Evolutionary conservation across 2,329 filamentous ascomycete species (phyloP), one percentile per base, ranked within the genome.

Genomic region (Colletotrichum sp.): DNA sequence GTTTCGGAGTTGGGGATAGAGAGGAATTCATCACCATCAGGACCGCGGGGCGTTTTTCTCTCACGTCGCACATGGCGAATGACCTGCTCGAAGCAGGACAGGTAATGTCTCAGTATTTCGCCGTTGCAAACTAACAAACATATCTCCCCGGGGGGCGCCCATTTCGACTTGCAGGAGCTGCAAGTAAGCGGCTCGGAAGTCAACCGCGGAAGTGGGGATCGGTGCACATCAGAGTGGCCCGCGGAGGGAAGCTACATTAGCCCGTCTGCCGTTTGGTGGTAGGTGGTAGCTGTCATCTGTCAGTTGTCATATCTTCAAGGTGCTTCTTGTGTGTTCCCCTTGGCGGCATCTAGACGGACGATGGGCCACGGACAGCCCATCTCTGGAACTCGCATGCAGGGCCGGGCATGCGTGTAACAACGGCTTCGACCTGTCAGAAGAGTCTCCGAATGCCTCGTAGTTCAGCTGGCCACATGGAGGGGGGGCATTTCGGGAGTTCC

Each of bases 281-380:
- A 76, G 29, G 69, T 65, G 70, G 34, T 61, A 76, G 70, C 57
- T 73, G 73, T 76, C 73, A 76, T 76, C 73, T 76, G 73, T 76
- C 73, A 73, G 64, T 76, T 76, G 64, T 76, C 73, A 73, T 68
- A 73, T 76, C 73, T 76, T 72, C 63, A 76, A 69, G 39, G 32
- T 63, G 34, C 44, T 39, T 76, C 61, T 64, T 69, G 30, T 76
- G 39, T 49, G 36, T 59, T 29, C 25, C 39, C 27, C 64, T 68
- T 71, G 69, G 62, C 69, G 55, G 52, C 69, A 68, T 67, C 64
- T 66, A 44, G 63, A 76, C 63, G 63, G 63, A 29, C 69, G 25
- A 64, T 49, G 73, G 69, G 9, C 63, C 69, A 62, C 34, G 62
- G 34, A 71, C 36, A 34, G 39, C 34, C 61, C 68, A 71, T 75